Evolutionary conservation across 352 stramenopile species (phyloP), one percentile per base, ranked within the genome.

Genomic region (Globisporangium mamillatum): DNA sequence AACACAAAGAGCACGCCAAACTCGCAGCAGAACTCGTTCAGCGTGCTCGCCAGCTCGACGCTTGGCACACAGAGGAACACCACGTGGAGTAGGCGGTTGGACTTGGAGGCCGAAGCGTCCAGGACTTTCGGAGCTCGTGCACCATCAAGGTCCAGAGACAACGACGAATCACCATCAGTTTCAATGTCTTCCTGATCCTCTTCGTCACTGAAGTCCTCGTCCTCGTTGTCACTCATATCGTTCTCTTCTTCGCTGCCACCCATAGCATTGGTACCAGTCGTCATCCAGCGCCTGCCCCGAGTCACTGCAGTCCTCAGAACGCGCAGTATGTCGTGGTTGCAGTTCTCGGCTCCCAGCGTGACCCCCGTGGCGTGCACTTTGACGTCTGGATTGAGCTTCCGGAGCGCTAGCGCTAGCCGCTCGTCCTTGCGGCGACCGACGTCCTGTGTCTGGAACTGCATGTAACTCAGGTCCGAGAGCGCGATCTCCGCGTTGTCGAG

Each of bases 1-100:
- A 76, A 72, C 25, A 84, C 71, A n/a, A 88, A 69, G 24, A 75
- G 64, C 18, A 83, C 41, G 16, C 67, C 68, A 9, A 73, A 62
- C 50, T 78, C 66, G 36, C 79, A 82, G 60, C 76, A 81, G 18
- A 86, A 63, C 16, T 86, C 78, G 54, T 88, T 88, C 32, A 88
- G 58, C 24, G 63, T 61, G 27, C 70, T 66, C 27, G 72, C 73
- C n/a, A 88, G 41, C 10, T 76, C 64, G 12, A 62, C 44, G 56
- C 73, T 61, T 1, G 63, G 22, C 9, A 70, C 64, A 22, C 73
- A 82, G 25, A 88, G 56, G 58, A 88, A 80, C 25, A 82, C 72
- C 4, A 84, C 57, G 5, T 46, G 57, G 50, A 46, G 48, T 25
- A 57, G 25, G 18, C 55, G 57, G 32, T 24, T 52, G 38, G 54